Percentiles rank a stretch among this genome's conserved stretches.
These are phyloP conservation scores for Fusarium phyllophilum DNA, from an alignment of 2,329 filamentous ascomycete species.

Conservation along the genomic window DNA sequence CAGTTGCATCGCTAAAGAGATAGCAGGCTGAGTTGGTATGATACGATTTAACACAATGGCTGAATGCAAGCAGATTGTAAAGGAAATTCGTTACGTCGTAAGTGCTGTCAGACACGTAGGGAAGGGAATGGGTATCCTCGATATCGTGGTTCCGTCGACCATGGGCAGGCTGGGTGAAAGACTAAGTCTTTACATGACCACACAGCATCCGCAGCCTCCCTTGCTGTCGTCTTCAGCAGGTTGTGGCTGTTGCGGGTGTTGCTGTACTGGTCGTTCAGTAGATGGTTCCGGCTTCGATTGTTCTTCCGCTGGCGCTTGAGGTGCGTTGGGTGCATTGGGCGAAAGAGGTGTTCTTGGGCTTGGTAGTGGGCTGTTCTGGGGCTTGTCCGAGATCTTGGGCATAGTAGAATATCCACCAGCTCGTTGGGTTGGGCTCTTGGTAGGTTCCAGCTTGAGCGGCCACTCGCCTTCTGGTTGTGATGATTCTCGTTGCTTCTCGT, in stretches of 20 bases:
- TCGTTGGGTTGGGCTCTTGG: conserved; percentile 59
- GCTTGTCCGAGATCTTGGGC: conserved; percentile 63
- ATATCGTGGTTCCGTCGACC: conserved; percentile 6
- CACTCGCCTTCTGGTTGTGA: conserved; percentile 59
- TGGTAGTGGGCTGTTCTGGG: conserved; percentile 49
- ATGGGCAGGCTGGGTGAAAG: background rate
- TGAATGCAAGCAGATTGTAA: conserved; percentile 42
- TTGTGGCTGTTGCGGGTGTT: conserved; percentile 15
- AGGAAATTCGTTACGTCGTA: conserved; percentile 49
- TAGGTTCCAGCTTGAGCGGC: conserved; percentile 63
- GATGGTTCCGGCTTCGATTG: conserved; percentile 29
- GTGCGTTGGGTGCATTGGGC: conserved; percentile 50
- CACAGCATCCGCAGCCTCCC: conserved; percentile 61
- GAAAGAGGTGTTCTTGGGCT: conserved; percentile 58
- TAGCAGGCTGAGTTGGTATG: conserved; percentile 40
- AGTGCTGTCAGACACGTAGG: conserved; percentile 35
- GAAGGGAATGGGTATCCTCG: conserved; percentile 17
- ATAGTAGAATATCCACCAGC: conserved; percentile 69
- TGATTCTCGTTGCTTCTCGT: conserved; percentile 28
- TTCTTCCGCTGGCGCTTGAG: conserved; percentile 38
- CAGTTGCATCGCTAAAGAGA: conserved; percentile 42
- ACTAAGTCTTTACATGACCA: conserved; percentile 56
- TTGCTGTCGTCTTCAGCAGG: conserved; percentile 50
- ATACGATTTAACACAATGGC: conserved; percentile 43
- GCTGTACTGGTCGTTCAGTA: conserved; percentile 22